Evolutionary conservation across 139 green algal genomes (phyloP).

Genomic region (Chlamydomonas schloesseri): DNA sequence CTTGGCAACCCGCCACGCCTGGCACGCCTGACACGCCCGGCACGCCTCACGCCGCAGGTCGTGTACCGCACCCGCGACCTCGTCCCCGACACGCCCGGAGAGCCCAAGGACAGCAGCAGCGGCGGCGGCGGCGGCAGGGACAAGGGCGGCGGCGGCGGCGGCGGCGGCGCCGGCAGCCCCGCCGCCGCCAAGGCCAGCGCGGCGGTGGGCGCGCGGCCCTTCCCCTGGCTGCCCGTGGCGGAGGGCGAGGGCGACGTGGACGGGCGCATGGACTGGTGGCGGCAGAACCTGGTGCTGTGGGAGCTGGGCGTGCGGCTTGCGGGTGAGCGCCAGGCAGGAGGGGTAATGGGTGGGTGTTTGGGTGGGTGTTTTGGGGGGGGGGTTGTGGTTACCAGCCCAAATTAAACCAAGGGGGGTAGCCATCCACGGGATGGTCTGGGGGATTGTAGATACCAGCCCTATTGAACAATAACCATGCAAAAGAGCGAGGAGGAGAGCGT

Average conservation of each 20-base stretch:
- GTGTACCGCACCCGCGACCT: neutral
- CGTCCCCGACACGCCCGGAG: neutral
- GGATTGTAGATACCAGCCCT: too few species aligned
- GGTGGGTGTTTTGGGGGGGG: too few species aligned
- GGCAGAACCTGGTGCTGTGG: conserved; percentile 33
- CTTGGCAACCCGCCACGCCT: neutral
- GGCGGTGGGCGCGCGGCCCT: neutral
- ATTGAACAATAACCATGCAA: too few species aligned
- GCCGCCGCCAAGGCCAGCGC: too few species aligned
- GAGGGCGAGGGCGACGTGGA: neutral
- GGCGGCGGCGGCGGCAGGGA: too few species aligned
- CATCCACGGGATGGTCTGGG: too few species aligned
- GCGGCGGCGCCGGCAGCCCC: neutral
- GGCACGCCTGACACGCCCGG: neutral
- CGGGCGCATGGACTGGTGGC: neutral
- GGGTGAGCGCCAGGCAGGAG: too few species aligned
- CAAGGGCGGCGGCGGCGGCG: neutral
- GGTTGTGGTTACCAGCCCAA: neutral
- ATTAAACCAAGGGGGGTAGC: too few species aligned
- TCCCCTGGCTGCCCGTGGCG: conserved; percentile 9
- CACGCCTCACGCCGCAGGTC: neutral
- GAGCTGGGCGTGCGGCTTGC: conserved; percentile 1
- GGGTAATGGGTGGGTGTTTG: too few species aligned
- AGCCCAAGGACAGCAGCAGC: neutral
- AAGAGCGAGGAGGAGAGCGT: too few species aligned